Percentiles rank a stretch among this genome's conserved stretches.
These are phyloP conservation scores for Truncatella angustata DNA, from an alignment of 2,329 filamentous ascomycete species.

Conservation along the genomic window DNA sequence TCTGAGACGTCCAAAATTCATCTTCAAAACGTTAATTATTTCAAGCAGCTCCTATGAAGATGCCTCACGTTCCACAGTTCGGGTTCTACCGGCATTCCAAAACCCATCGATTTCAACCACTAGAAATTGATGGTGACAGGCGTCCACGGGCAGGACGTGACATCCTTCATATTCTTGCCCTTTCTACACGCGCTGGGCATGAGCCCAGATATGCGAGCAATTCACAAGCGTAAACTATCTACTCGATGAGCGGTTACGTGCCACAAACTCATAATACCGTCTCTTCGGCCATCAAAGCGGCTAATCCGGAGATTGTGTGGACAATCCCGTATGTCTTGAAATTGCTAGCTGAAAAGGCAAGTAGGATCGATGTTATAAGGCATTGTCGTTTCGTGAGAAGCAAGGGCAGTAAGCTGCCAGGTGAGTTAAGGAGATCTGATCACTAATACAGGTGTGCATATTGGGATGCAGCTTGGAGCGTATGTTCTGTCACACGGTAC, in stretches of 20 bases:
- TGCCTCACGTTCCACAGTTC: slow-evolving; percentile 13
- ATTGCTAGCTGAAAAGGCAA: slow-evolving; percentile 51
- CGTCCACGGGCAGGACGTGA: slow-evolving; percentile 38
- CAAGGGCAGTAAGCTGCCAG: slow-evolving; percentile 51
- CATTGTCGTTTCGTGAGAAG: slow-evolving; percentile 45
- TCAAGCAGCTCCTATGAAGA: slow-evolving; percentile 13
- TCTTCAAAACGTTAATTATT: not conserved
- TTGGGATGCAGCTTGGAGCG: slow-evolving; percentile 51
- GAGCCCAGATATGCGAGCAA: slow-evolving; percentile 44
- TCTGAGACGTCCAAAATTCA: not conserved
- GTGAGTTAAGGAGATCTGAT: slow-evolving; percentile 50
- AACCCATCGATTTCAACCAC: not conserved
- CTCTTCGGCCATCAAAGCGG: slow-evolving; percentile 35
- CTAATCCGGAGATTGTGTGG: slow-evolving; percentile 48
- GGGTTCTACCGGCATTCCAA: not conserved
- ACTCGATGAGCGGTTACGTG: slow-evolving; percentile 46
- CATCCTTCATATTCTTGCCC: slow-evolving; percentile 45
- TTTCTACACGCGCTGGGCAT: slow-evolving; percentile 52
- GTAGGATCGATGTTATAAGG: slow-evolving; percentile 44
- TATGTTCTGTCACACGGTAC: slow-evolving; percentile 25
- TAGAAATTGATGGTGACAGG: slow-evolving; percentile 42
- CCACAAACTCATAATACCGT: slow-evolving; percentile 46
- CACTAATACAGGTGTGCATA: slow-evolving; percentile 44
- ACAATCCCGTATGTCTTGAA: slow-evolving; percentile 58
- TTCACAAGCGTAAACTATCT: slow-evolving; percentile 42